Evolutionary conservation across 305 asterid genomes (phyloP).

Genomic region (Solanum hybrid): DNA sequence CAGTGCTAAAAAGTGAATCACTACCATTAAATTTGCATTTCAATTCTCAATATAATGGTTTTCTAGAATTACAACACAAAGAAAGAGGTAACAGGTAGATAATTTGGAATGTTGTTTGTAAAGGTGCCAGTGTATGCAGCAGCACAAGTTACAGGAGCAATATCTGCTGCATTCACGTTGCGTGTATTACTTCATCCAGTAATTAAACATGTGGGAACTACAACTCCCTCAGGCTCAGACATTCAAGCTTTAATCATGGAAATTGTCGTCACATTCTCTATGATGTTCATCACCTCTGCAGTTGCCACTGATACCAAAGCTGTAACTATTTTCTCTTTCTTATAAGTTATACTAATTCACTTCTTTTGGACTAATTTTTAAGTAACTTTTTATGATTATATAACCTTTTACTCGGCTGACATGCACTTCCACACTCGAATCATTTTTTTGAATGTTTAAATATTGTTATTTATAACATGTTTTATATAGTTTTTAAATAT

Average conservation of each 20-base stretch:
- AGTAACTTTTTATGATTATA: background rate
- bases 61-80: background rate
- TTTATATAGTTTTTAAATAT: no score
- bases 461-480: background rate
- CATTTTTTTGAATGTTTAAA: no score
- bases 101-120: background rate
- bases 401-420: background rate
- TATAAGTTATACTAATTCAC: background rate
- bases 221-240: slow-evolving; percentile 54
- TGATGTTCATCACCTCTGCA: slow-evolving; percentile 83
- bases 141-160: slow-evolving; percentile 61
- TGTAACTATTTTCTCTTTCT: slow-evolving; percentile 20
- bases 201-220: slow-evolving; percentile 48
- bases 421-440: background rate
- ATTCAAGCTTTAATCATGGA: slow-evolving; percentile 72
- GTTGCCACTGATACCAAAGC: slow-evolving; percentile 93
- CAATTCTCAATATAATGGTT: background rate
- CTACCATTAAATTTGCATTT: background rate
- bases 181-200: slow-evolving; percentile 53
- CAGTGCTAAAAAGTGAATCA: background rate
- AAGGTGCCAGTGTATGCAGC: slow-evolving; percentile 61
- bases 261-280: slow-evolving; percentile 62
- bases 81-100: background rate
- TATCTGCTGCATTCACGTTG: slow-evolving; percentile 47
- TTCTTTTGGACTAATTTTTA: background rate